Percentiles rank a stretch among this genome's conserved stretches.
phyloP scores from a whole-genome alignment of 2,329 filamentous ascomycete species.

The Verticillium tricorpus region DNA sequence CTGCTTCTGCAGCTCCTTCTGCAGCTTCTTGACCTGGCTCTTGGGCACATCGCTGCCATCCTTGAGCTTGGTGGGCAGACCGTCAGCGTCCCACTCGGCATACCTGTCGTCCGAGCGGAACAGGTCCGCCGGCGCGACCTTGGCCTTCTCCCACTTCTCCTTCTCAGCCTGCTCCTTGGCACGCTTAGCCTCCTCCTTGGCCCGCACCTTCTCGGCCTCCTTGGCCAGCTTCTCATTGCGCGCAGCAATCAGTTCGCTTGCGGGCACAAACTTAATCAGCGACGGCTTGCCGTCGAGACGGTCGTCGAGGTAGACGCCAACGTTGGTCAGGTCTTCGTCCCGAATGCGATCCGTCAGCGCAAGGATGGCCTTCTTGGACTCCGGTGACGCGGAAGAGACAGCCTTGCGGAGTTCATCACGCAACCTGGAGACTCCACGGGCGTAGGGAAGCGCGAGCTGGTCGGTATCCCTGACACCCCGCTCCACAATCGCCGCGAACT shows the following conservation, averaged over 20 bases:
- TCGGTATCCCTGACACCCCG: slow-evolving; percentile 46
- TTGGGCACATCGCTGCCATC: slow-evolving; percentile 75
- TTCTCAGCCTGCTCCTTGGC: slow-evolving; percentile 45
- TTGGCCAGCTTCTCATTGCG: slow-evolving; percentile 56
- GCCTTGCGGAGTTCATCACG: slow-evolving; percentile 60
- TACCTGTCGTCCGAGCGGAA: slow-evolving; percentile 57
- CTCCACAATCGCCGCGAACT: slow-evolving; percentile 41
- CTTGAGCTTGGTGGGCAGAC: slow-evolving; percentile 71
- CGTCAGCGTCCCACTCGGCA: slow-evolving; percentile 76
- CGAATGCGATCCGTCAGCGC: slow-evolving; percentile 74
- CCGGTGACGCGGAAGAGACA: slow-evolving; percentile 36
- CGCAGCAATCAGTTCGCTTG: slow-evolving; percentile 51
- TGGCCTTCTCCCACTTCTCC: slow-evolving; percentile 55
- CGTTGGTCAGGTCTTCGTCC: slow-evolving; percentile 73
- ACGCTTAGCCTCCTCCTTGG: slow-evolving; percentile 50
- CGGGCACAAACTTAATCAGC: slow-evolving; percentile 64
- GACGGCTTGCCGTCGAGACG: slow-evolving; percentile 62
- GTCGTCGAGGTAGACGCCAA: slow-evolving; percentile 87
- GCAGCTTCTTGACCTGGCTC: slow-evolving; percentile 73
- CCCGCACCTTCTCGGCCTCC: slow-evolving; percentile 54
- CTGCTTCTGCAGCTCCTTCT: slow-evolving; percentile 86
- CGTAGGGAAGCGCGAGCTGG: slow-evolving; percentile 49
- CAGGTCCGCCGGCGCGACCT: slow-evolving; percentile 49
- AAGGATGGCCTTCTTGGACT: slow-evolving; percentile 67
- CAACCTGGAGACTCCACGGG: slow-evolving; percentile 49